Base-by-base conservation (phyloP, 1,139 yeast species). In the Yamadazyma aaseri region DNA sequence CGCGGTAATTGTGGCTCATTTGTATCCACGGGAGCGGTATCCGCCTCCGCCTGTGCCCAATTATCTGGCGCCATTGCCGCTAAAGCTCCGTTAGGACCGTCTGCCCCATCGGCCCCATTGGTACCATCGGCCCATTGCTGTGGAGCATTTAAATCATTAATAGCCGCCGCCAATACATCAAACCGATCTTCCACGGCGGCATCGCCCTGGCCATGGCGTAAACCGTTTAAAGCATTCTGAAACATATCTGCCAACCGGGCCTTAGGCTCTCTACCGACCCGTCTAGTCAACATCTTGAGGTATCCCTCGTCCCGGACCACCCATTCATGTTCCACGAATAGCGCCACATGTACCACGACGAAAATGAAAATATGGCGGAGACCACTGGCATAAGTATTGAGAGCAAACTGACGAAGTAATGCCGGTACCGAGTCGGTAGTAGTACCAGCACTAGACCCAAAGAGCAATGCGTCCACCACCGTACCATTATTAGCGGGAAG, bases 261-360 rank as follows among this genome's bases (percentile, higher is more conserved):
- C 29, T 73, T 61, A 30, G 73, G 76, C 41, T 75, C 81, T 27
- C 71, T 70, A 4, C 89, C 89, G 31, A 82, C 71, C 39, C 70
- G 73, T 39, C 66, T 73, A 35, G 69, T 51, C 16, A 82, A 60
- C 49, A 81, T 61, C 50, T 75, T 79, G 26, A 65, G 55, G 51
- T 80, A 81, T 0, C 86, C 86, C 31, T 79, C 79, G 51, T 83
- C 92, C 35, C 79, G 62, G 1, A 76, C 75, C n/a, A 83, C 82
- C 78, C 84, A 79, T 48, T 81, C 89, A 50, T 80, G 83, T 41
- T 75, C 80, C 26, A 79, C 64, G 49, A 76, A 76, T 6, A 78
- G 42, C 2, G 78, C 73, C 18, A 74, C 49, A 40, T 70, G 73
- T 21, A 73, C 56, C 5, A 65, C 47, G 5, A 75, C 53, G 17